A percentile compares a stretch with the other conserved stretches of the same genome.
Evolutionary conservation across 306 rosid species (phyloP).

Genomic region (Rosa lucieae): DNA sequence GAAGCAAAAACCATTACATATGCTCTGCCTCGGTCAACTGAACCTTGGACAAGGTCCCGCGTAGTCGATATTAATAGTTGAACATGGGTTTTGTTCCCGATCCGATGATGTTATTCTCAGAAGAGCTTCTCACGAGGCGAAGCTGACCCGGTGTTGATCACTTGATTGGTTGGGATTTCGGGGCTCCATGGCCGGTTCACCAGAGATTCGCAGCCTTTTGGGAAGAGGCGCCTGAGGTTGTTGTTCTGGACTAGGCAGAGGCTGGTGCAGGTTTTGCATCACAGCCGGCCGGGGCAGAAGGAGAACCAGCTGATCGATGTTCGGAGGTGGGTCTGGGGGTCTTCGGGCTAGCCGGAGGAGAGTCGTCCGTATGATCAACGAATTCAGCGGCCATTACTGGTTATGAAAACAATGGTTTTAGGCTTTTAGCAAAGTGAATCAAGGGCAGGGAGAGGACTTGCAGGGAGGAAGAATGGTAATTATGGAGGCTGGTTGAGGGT

Average conservation of each 20-base stretch:
- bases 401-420: background rate
- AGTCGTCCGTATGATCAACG: background rate
- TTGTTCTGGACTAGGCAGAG: background rate
- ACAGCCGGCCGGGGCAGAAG: background rate
- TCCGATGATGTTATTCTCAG: background rate
- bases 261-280: background rate
- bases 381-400: background rate
- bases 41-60: background rate
- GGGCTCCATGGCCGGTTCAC: background rate
- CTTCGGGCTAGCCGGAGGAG: background rate
- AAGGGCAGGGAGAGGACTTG: background rate
- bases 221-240: background rate
- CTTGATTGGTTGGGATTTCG: background rate
- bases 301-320: background rate
- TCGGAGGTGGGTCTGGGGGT: background rate
- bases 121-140: background rate
- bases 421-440: background rate
- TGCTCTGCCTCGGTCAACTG: background rate
- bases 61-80: background rate
- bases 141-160: background rate
- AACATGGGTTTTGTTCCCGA: background rate
- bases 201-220: background rate
- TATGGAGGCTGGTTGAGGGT: background rate
- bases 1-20: background rate
- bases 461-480: background rate